phyloP scores from a whole-genome alignment of 345 rosid species.

The Rhodamnia rubescens region DNA sequence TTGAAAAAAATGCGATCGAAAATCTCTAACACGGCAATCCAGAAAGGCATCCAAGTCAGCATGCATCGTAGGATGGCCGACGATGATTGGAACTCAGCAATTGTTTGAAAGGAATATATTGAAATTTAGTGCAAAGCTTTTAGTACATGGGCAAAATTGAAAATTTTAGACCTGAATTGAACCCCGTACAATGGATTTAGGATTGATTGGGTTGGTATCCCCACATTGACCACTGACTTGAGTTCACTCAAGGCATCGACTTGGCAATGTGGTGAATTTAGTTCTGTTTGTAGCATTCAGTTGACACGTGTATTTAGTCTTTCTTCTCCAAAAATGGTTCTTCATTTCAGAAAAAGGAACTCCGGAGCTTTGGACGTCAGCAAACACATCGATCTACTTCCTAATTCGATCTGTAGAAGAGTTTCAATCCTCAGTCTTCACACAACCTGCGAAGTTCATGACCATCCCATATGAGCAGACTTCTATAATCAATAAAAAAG shows the following conservation, averaged over 20 bases:
- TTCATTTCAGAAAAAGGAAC: no score
- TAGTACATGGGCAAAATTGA: neutral
- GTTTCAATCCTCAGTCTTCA: neutral
- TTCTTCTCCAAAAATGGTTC: no score
- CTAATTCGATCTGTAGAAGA: neutral
- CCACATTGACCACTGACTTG: no score
- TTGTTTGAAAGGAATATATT: rapidly evolving
- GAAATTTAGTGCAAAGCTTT: neutral
- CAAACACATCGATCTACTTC: neutral
- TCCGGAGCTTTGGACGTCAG: neutral
- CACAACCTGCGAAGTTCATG: neutral
- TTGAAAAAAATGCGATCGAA: rapidly evolving
- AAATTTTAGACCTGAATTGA: no score
- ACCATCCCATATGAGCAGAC: neutral
- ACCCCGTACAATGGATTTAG: neutral
- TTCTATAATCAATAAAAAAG: neutral
- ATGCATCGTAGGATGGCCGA: neutral
- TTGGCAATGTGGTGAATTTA: no score
- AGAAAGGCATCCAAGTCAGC: neutral
- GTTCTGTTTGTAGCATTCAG: no score
- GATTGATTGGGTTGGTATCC: no score
- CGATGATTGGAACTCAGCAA: neutral
- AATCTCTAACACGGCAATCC: neutral
- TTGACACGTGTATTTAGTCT: no score
- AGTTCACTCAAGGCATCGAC: no score